Evolutionary conservation across 208 protist genomes (phyloP), one percentile per base, ranked within the genome.

Genomic region (Endotrypanum monterogeii): DNA sequence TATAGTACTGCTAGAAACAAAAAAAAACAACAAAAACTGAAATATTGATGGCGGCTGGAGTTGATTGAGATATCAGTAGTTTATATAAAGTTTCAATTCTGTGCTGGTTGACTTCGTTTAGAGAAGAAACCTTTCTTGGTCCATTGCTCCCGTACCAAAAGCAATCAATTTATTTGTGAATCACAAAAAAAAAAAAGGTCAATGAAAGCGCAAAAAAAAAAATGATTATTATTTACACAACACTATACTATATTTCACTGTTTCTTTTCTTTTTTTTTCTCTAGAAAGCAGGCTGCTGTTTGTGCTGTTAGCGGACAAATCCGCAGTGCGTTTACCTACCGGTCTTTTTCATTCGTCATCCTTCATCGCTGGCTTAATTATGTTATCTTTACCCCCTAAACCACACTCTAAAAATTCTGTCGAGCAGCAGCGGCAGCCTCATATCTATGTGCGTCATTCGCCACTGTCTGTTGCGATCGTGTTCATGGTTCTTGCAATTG

Each of bases 371-470:
- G 25, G 18, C 39, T 12, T 0, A 68, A 39, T 44, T 20, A 81
- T 88, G 71, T 48, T 52, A 1, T 2, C 7, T 28, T 20, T 82
- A 50, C 78, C 84, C n/a, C 60, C 60, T 18, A 90, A 85, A 32
- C 87, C 83, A 3, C 81, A 89, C 58, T 76, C 60, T 0, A 76
- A 77, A 28, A 84, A 70, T 28, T 67, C 70, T 3, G n/a, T 94
- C 14, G 83, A 91, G 68, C 99, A 99, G 85, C 99, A 99, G 82
- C 77, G 77, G 28, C 83, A 99, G 48, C 78, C 65, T 62, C 97
- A 98, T 30, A 98, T 98, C 85, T 98, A 99, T 76, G 97, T 97
- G 18, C 88, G 99, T 46, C 79, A 99, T n/a, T 98, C 93, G 8
- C 96, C 98, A 28, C 82, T 86, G 9, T 75, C 83, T 46, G 97